Percentiles rank a stretch among this genome's conserved stretches.
Evolutionary conservation across 176 grass and related monocot species (phyloP).

Genomic region (Urochloa ruziziensis): DNA sequence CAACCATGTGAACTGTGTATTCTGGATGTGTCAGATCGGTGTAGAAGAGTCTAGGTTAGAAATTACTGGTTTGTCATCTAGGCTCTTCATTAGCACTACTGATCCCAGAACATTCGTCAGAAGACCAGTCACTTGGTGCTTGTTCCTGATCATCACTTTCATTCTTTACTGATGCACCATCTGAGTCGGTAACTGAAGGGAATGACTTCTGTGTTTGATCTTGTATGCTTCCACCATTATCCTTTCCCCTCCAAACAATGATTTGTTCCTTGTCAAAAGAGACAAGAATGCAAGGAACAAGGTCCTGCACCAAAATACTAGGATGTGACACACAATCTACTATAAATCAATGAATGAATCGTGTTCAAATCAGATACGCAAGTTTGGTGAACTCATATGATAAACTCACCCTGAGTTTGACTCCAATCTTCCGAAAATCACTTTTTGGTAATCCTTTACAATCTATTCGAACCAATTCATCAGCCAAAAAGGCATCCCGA

Average conservation of each 20-base stretch:
- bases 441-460: slow-evolving; percentile 74
- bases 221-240: slow-evolving; percentile 33
- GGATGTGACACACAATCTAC: not conserved
- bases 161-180: slow-evolving; percentile 23
- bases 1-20: not conserved
- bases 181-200: slow-evolving; percentile 26
- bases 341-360: not conserved
- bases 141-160: slow-evolving; percentile 25
- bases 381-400: not conserved
- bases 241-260: slow-evolving; percentile 79
- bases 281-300: slow-evolving; percentile 85
- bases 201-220: slow-evolving; percentile 26
- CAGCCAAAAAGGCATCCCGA: slow-evolving; percentile 66
- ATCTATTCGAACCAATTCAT: slow-evolving; percentile 76
- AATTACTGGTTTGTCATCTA: slow-evolving; percentile 38
- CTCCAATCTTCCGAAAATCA: slow-evolving; percentile 90
- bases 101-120: slow-evolving; percentile 28
- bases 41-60: not conserved
- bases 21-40: slow-evolving; percentile 13
- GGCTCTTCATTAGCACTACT: slow-evolving; percentile 24
- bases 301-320: slow-evolving; percentile 43
- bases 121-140: slow-evolving; percentile 14
- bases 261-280: slow-evolving; percentile 88
- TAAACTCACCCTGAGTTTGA: slow-evolving; percentile 82
- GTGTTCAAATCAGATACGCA: not conserved